Evolutionary conservation across 176 grass and related monocot genomes (phyloP).

Genomic region (Neostapfia colusana): DNA sequence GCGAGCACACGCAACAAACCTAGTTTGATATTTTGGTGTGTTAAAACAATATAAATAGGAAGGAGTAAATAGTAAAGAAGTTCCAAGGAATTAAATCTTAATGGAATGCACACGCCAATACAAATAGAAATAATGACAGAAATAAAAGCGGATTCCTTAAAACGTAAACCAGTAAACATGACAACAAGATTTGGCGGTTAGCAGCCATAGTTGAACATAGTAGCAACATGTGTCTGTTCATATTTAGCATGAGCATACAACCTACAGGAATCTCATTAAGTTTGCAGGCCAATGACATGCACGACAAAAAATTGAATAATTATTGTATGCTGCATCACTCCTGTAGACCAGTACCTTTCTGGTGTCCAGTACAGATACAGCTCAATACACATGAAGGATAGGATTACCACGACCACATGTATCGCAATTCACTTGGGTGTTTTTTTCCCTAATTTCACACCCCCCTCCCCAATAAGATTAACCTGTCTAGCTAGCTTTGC

Average conservation of each 20-base stretch:
- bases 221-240: not conserved
- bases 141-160: not conserved
- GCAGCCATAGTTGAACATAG: not conserved
- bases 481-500: not conserved
- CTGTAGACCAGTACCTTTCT: not conserved
- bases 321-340: not conserved
- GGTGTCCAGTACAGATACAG: not conserved
- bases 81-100: not conserved
- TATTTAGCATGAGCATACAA: not conserved
- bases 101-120: not conserved
- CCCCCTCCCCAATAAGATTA: not conserved
- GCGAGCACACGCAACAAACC: constrained; percentile 85
- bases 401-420: no score
- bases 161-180: not conserved
- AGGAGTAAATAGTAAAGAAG: not conserved
- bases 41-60: constrained; percentile 12
- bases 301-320: not conserved
- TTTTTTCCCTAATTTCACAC: not conserved
- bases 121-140: not conserved
- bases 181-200: not conserved
- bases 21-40: constrained; percentile 41
- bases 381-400: not conserved
- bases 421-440: not conserved
- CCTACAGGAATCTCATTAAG: not conserved
- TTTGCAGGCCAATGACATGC: not conserved